phyloP scores from a whole-genome alignment of 1,139 yeast genomes.

The Yamadazyma oceani region DNA sequence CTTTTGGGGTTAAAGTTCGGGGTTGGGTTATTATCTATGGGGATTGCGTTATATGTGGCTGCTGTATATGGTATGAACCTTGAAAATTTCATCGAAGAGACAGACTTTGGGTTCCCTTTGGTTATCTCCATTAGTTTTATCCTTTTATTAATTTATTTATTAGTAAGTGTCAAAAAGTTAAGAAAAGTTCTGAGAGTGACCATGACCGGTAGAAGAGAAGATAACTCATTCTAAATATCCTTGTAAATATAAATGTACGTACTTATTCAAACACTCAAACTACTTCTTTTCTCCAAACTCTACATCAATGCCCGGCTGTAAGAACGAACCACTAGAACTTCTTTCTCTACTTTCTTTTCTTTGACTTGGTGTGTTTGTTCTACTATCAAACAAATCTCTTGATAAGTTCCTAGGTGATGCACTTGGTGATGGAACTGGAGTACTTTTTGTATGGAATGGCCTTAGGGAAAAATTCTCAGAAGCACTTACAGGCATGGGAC shows the following conservation, averaged over 20 bases:
- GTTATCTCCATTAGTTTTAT: conserved; percentile 30
- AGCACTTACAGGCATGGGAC: conserved; percentile 12
- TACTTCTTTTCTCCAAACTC: conserved; percentile 25
- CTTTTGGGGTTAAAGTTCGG: conserved; percentile 44
- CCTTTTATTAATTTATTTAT: conserved; percentile 25
- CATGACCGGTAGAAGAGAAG: conserved; percentile 31
- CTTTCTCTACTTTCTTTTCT: conserved; percentile 11
- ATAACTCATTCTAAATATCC: neutral
- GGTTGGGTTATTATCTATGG: conserved; percentile 43
- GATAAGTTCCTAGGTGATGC: conserved; percentile 37
- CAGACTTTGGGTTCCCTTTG: conserved; percentile 46
- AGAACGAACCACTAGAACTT: conserved; percentile 26
- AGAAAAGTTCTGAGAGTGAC: conserved; percentile 39
- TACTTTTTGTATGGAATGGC: conserved; percentile 43
- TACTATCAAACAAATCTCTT: conserved; percentile 13
- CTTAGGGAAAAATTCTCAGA: conserved; percentile 39
- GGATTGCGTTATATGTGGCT: conserved; percentile 38
- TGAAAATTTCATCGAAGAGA: conserved; percentile 84
- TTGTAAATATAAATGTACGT: conserved; percentile 6
- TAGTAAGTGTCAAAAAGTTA: conserved; percentile 31
- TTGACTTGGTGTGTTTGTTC: conserved; percentile 3
- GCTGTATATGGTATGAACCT: conserved; percentile 70
- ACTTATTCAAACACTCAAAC: neutral
- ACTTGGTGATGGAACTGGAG: conserved; percentile 44
- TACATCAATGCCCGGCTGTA: conserved; percentile 30